Base-by-base conservation (phyloP, 306 rosid genomes). In the Inga leiocalycina region DNA sequence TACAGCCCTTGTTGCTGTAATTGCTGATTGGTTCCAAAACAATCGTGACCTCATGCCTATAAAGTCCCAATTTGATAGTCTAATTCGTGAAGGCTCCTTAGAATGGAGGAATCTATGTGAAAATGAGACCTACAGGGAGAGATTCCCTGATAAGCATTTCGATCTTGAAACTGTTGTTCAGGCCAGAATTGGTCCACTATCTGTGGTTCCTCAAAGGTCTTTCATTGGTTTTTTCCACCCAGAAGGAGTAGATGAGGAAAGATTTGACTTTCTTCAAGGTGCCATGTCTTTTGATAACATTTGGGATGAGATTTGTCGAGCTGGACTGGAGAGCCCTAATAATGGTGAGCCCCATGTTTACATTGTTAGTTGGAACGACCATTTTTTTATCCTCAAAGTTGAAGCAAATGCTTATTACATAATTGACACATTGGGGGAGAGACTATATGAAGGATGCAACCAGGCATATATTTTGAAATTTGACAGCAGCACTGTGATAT, bases 361-460 rank as follows among this genome's bases (percentile, higher is more conserved):
- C 71, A 87, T 97, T 72, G 98, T 97, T 43, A 90, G 99, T 82
- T 97, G 99, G 99, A 97, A 97, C 74, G 99, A 97, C 81, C 99
- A 97, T 84, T 97, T 97, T 77, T 97, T 97, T 89, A 78, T 97
- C 83, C 98, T 97, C 76, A 97, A 94, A 90, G 97, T 92, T 65
- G 99, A 97, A 85, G 76, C 87, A 1, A 97, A 97, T 30, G 95
- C 97, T 17, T 94, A 88, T 82, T 97, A 91, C 88, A 91, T 97
- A 77, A 89, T 97, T 48, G 99, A 97, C 87, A 97, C 99, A 0
- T 81, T 97, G 86, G 99, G 99, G 66, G 99, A 97, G 90, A 92
- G 99, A 86, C 95, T 97, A 41, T 92, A 90, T 46, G 99, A 97
- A 85, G 99, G 99, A 64, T 94, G 99, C 84, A 88, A 86, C 84